phyloP scores from a whole-genome alignment of 345 rosid genomes.

The Eucalyptus regnans region DNA sequence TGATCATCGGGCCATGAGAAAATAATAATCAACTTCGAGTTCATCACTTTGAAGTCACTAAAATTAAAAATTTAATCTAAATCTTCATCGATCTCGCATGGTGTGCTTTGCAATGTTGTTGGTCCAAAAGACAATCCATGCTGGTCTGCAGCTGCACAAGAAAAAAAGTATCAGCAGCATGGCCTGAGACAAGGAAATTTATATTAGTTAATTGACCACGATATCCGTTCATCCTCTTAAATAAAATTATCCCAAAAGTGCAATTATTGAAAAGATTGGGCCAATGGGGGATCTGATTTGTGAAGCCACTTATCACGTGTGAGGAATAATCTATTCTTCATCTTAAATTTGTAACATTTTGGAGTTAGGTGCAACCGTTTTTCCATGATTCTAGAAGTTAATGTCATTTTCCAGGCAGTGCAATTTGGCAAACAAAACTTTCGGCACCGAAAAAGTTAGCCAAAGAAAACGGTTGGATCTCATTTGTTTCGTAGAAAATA shows the following conservation, averaged over 20 bases:
- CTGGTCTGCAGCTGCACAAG: background rate
- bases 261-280: background rate
- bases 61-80: background rate
- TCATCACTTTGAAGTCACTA: background rate
- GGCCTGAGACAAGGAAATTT: background rate
- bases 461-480: background rate
- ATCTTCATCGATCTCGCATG: background rate
- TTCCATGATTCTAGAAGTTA: background rate
- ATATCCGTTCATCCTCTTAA: background rate
- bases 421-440: background rate
- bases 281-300: background rate
- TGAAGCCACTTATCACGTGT: background rate
- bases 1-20: background rate
- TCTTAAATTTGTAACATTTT: background rate
- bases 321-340: background rate
- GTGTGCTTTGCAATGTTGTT: background rate
- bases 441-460: background rate
- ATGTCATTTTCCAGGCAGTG: background rate
- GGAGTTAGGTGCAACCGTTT: background rate
- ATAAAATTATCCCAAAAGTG: background rate
- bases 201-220: background rate
- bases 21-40: background rate
- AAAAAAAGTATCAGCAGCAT: background rate
- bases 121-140: background rate
- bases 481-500: fast-evolving